Base-by-base conservation (phyloP, 305 asterid genomes). In the Plantago coronopus region DNA sequence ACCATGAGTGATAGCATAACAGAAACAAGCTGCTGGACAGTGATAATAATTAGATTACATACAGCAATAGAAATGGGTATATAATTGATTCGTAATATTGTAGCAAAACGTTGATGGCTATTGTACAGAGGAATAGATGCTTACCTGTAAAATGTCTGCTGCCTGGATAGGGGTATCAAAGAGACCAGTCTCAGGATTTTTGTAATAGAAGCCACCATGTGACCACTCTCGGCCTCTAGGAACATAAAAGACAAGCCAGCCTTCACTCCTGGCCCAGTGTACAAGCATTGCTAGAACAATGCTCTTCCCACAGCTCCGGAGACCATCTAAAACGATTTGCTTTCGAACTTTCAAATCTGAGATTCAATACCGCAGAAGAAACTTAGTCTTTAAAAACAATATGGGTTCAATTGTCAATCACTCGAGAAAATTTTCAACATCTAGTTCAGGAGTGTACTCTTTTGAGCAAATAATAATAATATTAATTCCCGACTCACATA, bases 161-260 rank as follows among this genome's bases (percentile, higher is more conserved):
- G 99, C 96, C 72, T 89, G 99, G 66, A 76, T 76, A 67, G 99
- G 99, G 51, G 97, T 93, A 78, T 93, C 99, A 95, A 95, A 93
- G 45, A 87, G 66, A 58, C 85, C 87, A 64, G 91, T 85, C 57
- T 76, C 66, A 34, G 81, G 89, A 77, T 82, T 89, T 76, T 83
- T 87, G 71, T 93, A 93, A 71, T 80, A 89, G 48, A 85, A 56
- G 65, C 97, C 97, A 76, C 91, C 94, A 61, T 81, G 99, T 31
- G 97, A 85, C 99, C 97, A 89, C 14, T 83, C 85, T 76, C 75
- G 82, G 70, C 95, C 96, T 65, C 53, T 76, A 50, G 99, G 96
- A 47, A 80, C 94, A 75, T 89, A 93, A 29, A 93, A 68, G 74
- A 93, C 99, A 68, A 93, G 80, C 97, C 99, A 93, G 31, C 97